phyloP scores from a whole-genome alignment of 768 basidiomycete genomes.

The Tubosaeta brunneosetosa region DNA sequence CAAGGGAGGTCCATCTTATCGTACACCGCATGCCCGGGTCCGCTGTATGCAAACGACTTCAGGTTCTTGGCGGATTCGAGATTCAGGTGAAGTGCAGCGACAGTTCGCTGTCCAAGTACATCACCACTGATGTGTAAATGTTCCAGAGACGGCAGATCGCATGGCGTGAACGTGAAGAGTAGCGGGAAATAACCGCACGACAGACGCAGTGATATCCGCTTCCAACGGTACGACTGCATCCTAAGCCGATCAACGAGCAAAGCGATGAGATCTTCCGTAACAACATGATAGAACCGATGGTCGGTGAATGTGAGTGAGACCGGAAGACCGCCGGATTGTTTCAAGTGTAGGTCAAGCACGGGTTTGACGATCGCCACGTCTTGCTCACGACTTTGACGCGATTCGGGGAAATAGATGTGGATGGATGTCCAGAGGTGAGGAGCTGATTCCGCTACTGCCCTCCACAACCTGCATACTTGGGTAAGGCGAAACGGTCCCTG shows the following conservation, averaged over 20 bases:
- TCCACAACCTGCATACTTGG: conserved; percentile 22
- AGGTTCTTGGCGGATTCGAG: conserved; percentile 11
- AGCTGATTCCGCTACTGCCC: conserved; percentile 4
- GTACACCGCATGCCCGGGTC: not conserved
- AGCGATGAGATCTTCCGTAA: conserved; percentile 5
- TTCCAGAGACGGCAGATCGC: conserved; percentile 15
- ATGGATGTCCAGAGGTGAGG: conserved; percentile 24
- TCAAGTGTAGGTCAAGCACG: conserved; percentile 8
- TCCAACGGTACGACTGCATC: conserved; percentile 18
- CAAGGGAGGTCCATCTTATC: conserved; percentile 8
- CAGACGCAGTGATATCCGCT: conserved; percentile 9
- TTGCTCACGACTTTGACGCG: not conserved
- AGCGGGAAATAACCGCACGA: conserved; percentile 9
- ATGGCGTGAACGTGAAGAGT: conserved; percentile 15
- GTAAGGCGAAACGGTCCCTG: conserved; percentile 11
- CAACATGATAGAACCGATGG: conserved; percentile 6
- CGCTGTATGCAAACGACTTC: conserved; percentile 14
- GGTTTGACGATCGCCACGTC: conserved; percentile 3
- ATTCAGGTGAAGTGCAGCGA: not conserved
- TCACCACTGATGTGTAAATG: conserved; percentile 7
- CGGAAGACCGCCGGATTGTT: conserved; percentile 11
- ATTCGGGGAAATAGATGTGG: conserved; percentile 9
- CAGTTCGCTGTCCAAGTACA: not conserved
- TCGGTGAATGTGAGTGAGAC: conserved; percentile 20
- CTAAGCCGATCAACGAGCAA: conserved; percentile 13